Conservation (phyloP, 176 grass and related monocot genomes). For the Bonia amplexicaulis region DNA sequence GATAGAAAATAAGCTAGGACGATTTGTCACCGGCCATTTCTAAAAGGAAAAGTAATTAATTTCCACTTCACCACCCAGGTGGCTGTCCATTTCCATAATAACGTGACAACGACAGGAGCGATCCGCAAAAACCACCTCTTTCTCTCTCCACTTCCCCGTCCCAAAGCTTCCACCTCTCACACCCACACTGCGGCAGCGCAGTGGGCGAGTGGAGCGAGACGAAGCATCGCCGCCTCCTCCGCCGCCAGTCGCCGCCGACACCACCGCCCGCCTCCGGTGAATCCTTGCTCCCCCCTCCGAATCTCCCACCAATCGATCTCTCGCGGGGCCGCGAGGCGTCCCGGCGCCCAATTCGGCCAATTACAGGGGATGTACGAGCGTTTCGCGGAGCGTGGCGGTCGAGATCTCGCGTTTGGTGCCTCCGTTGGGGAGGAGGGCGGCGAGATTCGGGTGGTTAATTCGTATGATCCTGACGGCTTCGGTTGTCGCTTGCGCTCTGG, state of each 20-base stretch:
- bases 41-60: neutral
- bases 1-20: too few species aligned
- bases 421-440: neutral
- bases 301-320: neutral
- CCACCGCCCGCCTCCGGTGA: slow-evolving; percentile 14
- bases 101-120: slow-evolving; percentile 18
- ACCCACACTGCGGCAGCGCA: slow-evolving; percentile 20
- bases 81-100: slow-evolving; percentile 37
- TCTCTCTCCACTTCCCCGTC: neutral
- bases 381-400: neutral
- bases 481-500: neutral
- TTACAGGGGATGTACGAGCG: neutral
- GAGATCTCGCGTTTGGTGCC: slow-evolving; percentile 29
- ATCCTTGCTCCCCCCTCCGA: neutral
- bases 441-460: neutral
- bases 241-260: neutral
- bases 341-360: neutral
- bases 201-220: slow-evolving; percentile 17
- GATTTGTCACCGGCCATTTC: neutral
- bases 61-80: neutral
- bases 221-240: neutral
- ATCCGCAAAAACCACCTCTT: slow-evolving; percentile 20
- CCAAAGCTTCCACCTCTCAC: neutral
- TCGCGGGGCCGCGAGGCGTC: neutral
- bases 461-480: slow-evolving; percentile 2